Base-by-base conservation (phyloP, 768 basidiomycete species). In the Trametes meyenii region DNA sequence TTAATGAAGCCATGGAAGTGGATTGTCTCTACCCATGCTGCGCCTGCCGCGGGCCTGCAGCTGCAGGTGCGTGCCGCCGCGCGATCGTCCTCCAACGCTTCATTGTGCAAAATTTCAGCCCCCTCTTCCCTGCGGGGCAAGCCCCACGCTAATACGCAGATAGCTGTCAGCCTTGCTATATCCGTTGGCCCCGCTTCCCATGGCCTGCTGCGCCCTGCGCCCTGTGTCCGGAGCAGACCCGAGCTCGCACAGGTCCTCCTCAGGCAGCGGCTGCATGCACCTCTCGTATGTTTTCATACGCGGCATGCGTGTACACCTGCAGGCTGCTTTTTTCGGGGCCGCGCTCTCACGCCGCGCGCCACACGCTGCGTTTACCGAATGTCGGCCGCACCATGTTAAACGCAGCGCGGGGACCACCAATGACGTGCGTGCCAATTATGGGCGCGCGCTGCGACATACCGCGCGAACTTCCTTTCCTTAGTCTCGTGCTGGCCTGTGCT, bases 381-480 rank as follows among this genome's bases (percentile, higher is more conserved):
- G 60, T 61, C 60, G 60, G 60, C 48, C 44, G 33, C 29, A 29
- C 60, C 29, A 54, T 55, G 54, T 50, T 61, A 50, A 50, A 55
- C 49, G 14, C 45, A n/a, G 17, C 39, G 45, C 21, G 45, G 29
- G 29, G 29, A 3, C 29, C 36, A 35, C 43, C 35, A 36, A 58
- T 58, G 56, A 58, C 55, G 55, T 48, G 38, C 24, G 40, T 14
- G 60, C 42, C 60, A 26, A 33, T 17, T 50, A 29, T 24, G 14
- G 39, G 49, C 54, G 26, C 60, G 44, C 44, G 39, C 39, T 14
- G 60, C 60, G 53, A 61, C 60, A 33, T 35, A 50, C 53, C 60
- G 60, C 60, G 60, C 60, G 60, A 61, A 61, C 13, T 24, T 33
- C 49, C 48, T n/a, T 16, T 17, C 35, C 48, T 36, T 17, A 54